Conservation (phyloP, 108 stramenopile genomes). For the Skeletonema costatum region DNA sequence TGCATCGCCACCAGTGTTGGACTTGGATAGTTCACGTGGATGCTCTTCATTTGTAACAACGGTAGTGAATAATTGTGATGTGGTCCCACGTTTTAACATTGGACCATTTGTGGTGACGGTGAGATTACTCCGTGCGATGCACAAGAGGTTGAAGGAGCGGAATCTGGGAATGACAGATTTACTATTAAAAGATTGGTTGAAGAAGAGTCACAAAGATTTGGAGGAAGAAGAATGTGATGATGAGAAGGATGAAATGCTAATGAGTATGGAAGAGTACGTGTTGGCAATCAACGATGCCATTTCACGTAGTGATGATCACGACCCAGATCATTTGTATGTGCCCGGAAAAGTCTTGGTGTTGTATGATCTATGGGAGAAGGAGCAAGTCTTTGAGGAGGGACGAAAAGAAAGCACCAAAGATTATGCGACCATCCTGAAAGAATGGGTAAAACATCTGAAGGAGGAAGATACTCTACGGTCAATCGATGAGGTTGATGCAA, state of each 20-base stretch:
- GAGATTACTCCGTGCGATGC: slow-evolving; percentile 35
- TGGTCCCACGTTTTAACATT: slow-evolving; percentile 53
- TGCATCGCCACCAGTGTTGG: slow-evolving; percentile 62
- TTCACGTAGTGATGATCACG: slow-evolving; percentile 12
- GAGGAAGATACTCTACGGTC: not conserved
- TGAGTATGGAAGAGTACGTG: slow-evolving; percentile 35
- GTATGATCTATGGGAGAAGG: slow-evolving; percentile 44
- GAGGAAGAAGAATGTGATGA: slow-evolving; percentile 17
- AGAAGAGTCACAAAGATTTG: slow-evolving; percentile 18
- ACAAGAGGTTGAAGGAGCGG: slow-evolving; percentile 41
- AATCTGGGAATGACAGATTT: slow-evolving; percentile 26
- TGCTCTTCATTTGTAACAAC: slow-evolving; percentile 56
- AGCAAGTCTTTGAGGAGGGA: not conserved
- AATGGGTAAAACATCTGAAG: not conserved
- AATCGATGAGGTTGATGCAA: not conserved
- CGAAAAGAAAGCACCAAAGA: not conserved
- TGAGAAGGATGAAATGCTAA: slow-evolving; percentile 38
- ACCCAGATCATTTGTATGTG: slow-evolving; percentile 55
- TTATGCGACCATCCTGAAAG: not conserved
- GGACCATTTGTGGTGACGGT: slow-evolving; percentile 32
- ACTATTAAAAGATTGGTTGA: not conserved
- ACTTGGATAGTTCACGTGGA: slow-evolving; percentile 30
- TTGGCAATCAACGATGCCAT: slow-evolving; percentile 12
- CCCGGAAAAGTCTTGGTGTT: slow-evolving; percentile 45
- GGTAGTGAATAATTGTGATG: slow-evolving; percentile 65